Conservation (phyloP, 2,329 filamentous ascomycete species). For the Claviceps maximensis region DNA sequence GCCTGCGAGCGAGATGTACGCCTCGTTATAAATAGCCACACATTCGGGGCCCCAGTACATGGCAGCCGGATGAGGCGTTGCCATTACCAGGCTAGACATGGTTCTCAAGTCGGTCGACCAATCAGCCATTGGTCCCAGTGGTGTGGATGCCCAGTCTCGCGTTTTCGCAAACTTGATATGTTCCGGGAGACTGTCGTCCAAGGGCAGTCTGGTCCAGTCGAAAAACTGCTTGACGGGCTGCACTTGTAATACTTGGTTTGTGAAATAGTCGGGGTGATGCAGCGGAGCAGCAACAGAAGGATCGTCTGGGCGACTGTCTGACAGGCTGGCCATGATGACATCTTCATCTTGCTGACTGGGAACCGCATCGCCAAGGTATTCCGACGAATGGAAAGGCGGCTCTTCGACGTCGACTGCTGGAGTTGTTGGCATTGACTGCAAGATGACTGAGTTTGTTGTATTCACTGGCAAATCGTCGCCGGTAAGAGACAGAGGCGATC, state of each 20-base stretch:
- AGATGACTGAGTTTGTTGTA: slow-evolving; percentile 4
- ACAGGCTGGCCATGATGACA: background rate
- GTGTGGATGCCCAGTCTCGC: slow-evolving; percentile 59
- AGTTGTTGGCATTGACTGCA: slow-evolving; percentile 22
- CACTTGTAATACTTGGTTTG: slow-evolving; percentile 25
- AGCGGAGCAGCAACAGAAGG: slow-evolving; percentile 12
- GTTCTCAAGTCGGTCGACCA: slow-evolving; percentile 61
- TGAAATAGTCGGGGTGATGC: slow-evolving; percentile 28
- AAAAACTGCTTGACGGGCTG: slow-evolving; percentile 29
- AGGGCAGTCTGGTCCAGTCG: slow-evolving; percentile 66
- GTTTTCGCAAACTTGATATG: slow-evolving; percentile 64
- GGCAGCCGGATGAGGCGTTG: slow-evolving; percentile 58
- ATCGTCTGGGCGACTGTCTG: slow-evolving; percentile 2
- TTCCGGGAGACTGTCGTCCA: slow-evolving; percentile 47
- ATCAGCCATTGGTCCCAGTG: slow-evolving; percentile 60
- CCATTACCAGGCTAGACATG: slow-evolving; percentile 76
- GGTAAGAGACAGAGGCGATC: slow-evolving; percentile 25
- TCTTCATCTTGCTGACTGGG: slow-evolving; percentile 3
- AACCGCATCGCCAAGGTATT: slow-evolving; percentile 30
- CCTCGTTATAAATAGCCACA: slow-evolving; percentile 59
- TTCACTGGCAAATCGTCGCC: slow-evolving; percentile 19
- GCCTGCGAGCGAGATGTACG: slow-evolving; percentile 57
- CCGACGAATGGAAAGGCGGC: slow-evolving; percentile 14
- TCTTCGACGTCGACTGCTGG: slow-evolving; percentile 17
- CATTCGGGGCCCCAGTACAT: slow-evolving; percentile 69